Conservation (phyloP, 306 rosid species). For the Rosa chinensis region DNA sequence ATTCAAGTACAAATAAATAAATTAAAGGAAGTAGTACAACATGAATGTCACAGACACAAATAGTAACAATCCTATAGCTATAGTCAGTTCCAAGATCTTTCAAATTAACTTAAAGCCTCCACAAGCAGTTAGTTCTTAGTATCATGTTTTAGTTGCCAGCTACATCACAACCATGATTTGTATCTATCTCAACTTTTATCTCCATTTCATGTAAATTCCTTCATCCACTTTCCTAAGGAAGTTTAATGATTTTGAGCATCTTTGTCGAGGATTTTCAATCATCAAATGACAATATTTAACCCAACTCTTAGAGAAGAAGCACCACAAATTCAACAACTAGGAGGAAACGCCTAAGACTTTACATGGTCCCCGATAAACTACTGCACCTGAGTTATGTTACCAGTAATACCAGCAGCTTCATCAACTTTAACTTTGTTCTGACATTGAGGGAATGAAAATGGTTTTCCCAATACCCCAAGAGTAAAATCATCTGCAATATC, state of each 20-base stretch:
- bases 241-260: neutral
- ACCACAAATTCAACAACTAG: neutral
- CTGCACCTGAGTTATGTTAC: slow-evolving; percentile 66
- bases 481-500: slow-evolving; percentile 76
- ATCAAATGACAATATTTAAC: neutral
- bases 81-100: neutral
- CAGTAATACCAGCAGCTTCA: slow-evolving; percentile 72
- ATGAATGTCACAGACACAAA: neutral
- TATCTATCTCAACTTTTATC: too few species aligned
- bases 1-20: too few species aligned
- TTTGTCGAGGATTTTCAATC: neutral
- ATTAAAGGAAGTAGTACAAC: neutral
- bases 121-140: neutral
- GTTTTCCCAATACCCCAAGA: slow-evolving; percentile 64
- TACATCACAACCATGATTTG: neutral
- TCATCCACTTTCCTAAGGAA: neutral
- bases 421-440: slow-evolving; percentile 67
- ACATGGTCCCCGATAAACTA: slow-evolving; percentile 71
- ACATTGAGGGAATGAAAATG: slow-evolving; percentile 77
- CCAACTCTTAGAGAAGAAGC: neutral
- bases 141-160: neutral
- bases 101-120: neutral
- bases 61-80: neutral
- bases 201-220: neutral
- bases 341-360: slow-evolving; percentile 29